Evolutionary conservation across 352 stramenopile genomes (phyloP).

Genomic region (Pythium aphanidermatum): DNA sequence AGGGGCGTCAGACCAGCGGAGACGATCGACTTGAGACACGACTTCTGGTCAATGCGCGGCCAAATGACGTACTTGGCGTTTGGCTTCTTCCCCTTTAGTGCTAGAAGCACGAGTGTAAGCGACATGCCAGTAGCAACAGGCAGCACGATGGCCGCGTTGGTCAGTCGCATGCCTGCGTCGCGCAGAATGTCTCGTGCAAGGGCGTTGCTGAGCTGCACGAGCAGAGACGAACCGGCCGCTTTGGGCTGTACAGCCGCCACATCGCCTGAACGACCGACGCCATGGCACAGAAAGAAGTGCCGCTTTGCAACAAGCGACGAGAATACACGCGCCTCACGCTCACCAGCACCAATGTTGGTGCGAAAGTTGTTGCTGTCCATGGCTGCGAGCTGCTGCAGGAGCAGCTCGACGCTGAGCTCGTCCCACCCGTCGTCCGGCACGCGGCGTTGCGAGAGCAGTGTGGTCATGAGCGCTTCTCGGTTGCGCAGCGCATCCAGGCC

Average conservation of each 20-base stretch:
- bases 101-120: constrained; percentile 87
- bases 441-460: constrained; percentile 75
- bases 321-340: constrained; percentile 95
- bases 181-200: constrained; percentile 89
- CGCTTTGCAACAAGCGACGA: constrained; percentile 67
- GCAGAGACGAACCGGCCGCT: constrained; percentile 93
- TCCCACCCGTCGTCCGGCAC: constrained; percentile 88
- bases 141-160: constrained; percentile 85
- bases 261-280: constrained; percentile 96
- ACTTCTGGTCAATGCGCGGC: constrained; percentile 99
- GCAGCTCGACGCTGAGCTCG: constrained; percentile 79
- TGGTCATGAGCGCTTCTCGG: constrained; percentile 66
- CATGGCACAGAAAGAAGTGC: constrained; percentile 94
- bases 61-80: constrained; percentile 82
- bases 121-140: constrained; percentile 98
- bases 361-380: constrained; percentile 96
- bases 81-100: constrained; percentile 58
- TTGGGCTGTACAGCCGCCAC: constrained; percentile 99
- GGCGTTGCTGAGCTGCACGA: constrained; percentile 92
- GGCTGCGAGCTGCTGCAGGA: constrained; percentile 81
- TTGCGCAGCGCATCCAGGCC: constrained; percentile 54
- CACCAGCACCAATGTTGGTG: constrained; percentile 90
- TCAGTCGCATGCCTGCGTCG: constrained; percentile 69
- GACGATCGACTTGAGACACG: constrained; percentile 97
- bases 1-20: constrained; percentile 90